phyloP scores from a whole-genome alignment of 148 eudicot species.

The Simmondsia chinensis region DNA sequence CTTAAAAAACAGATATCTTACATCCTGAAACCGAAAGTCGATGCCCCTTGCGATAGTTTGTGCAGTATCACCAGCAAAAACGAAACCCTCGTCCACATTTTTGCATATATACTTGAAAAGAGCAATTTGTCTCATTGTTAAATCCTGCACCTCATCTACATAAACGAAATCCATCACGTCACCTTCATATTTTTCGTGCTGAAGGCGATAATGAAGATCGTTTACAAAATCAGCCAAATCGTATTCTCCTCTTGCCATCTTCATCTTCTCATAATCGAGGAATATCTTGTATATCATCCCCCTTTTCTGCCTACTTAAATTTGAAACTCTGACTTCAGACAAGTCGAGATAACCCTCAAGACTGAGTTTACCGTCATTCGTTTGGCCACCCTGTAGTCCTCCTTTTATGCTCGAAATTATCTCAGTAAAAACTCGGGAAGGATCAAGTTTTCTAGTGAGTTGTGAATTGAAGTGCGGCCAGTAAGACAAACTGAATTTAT shows the following conservation, averaged over 20 bases:
- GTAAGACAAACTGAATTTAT: constrained; percentile 31
- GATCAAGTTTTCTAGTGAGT: constrained; percentile 43
- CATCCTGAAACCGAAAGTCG: constrained; percentile 54
- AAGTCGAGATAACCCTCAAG: constrained; percentile 15
- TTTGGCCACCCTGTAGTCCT: constrained; percentile 3
- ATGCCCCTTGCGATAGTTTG: constrained; percentile 76
- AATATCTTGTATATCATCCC: constrained; percentile 38
- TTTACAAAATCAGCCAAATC: constrained; percentile 61
- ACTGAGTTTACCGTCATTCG: constrained; percentile 4
- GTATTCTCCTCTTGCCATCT: constrained; percentile 38
- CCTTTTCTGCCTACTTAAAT: constrained; percentile 23
- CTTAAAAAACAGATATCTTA: constrained; percentile 35
- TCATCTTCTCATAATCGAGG: constrained; percentile 46
- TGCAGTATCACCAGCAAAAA: constrained; percentile 75
- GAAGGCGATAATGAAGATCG: constrained; percentile 49
- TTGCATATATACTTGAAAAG: constrained; percentile 49
- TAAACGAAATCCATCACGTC: constrained; percentile 61
- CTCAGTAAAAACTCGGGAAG: constrained; percentile 56
- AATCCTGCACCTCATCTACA: constrained; percentile 78
- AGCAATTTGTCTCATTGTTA: constrained; percentile 56
- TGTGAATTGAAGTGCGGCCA: constrained; percentile 53
- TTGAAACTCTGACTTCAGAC: constrained; percentile 16
- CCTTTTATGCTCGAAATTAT: constrained; percentile 44
- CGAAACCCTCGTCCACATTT: constrained; percentile 65
- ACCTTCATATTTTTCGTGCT: constrained; percentile 27